Evolutionary conservation across 306 rosid species (phyloP).

Genomic region (Quillaja saponaria): DNA sequence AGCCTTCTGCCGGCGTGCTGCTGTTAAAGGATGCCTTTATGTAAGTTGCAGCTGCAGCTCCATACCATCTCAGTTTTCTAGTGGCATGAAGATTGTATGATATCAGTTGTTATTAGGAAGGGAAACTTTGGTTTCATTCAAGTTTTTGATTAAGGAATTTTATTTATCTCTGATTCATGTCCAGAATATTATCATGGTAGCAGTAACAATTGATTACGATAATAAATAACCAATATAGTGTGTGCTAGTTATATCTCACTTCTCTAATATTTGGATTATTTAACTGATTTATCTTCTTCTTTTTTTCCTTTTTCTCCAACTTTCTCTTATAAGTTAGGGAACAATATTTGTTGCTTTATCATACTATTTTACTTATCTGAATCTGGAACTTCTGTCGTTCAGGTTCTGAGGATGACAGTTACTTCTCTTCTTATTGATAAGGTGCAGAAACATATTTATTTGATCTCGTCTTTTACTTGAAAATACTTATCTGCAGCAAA

Average conservation of each 20-base stretch:
- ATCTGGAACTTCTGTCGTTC: slow-evolving; percentile 34
- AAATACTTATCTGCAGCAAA: slow-evolving; percentile 15
- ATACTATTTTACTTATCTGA: slow-evolving; percentile 28
- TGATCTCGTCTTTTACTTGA: slow-evolving; percentile 11
- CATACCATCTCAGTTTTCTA: no score
- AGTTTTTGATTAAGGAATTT: slow-evolving; percentile 7
- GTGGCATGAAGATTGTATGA: no score
- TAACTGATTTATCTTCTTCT: slow-evolving; percentile 17
- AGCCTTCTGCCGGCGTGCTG: slow-evolving; percentile 92
- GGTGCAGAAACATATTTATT: slow-evolving; percentile 45
- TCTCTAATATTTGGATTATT: slow-evolving; percentile 1
- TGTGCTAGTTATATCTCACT: slow-evolving; percentile 11
- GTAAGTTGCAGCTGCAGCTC: slow-evolving; percentile 54
- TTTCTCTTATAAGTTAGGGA: background rate
- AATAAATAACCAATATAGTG: slow-evolving; percentile 16
- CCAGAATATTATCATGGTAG: slow-evolving; percentile 1
- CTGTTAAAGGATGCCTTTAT: slow-evolving; percentile 90
- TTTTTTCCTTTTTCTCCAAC: slow-evolving; percentile 12
- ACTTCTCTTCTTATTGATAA: slow-evolving; percentile 68
- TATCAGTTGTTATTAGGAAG: slow-evolving; percentile 7
- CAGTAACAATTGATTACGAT: slow-evolving; percentile 14
- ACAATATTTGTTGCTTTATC: slow-evolving; percentile 20
- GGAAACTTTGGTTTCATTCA: background rate
- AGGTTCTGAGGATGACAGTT: slow-evolving; percentile 93
- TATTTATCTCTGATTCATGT: slow-evolving; percentile 1